These are phyloP conservation scores for Yamadazyma siamensis DNA, from an alignment of 1,139 yeast genomes.

Conservation along the genomic window DNA sequence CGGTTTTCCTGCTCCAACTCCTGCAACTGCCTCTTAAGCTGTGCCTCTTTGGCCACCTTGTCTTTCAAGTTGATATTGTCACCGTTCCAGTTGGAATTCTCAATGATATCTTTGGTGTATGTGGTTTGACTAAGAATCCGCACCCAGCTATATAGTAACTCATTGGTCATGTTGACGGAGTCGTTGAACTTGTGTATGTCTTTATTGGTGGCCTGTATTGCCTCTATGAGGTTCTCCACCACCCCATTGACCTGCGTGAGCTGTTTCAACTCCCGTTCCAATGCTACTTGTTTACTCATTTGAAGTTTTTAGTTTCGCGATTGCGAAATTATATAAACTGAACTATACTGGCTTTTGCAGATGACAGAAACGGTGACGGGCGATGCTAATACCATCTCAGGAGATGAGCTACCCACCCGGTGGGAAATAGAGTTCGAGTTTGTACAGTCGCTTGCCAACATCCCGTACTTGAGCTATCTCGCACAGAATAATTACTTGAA, in stretches of 20 bases:
- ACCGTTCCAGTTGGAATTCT: slow-evolving; percentile 32
- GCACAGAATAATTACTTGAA: slow-evolving; percentile 72
- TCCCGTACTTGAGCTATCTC: slow-evolving; percentile 68
- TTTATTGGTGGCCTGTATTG: slow-evolving; percentile 25
- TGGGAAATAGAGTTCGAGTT: slow-evolving; percentile 85
- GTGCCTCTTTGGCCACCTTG: slow-evolving; percentile 20
- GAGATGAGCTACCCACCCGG: slow-evolving; percentile 52
- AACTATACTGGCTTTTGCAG: background rate
- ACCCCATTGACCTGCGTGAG: slow-evolving; percentile 29
- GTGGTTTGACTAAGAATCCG: slow-evolving; percentile 45
- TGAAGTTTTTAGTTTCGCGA: slow-evolving; percentile 1
- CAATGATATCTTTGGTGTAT: slow-evolving; percentile 36
- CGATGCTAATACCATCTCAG: slow-evolving; percentile 6
- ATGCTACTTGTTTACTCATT: slow-evolving; percentile 27
- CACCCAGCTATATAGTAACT: slow-evolving; percentile 43
- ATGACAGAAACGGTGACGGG: slow-evolving; percentile 4
- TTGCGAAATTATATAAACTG: background rate
- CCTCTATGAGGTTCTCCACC: slow-evolving; percentile 24
- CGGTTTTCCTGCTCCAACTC: slow-evolving; percentile 27
- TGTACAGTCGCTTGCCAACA: slow-evolving; percentile 77
- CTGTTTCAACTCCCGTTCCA: slow-evolving; percentile 37
- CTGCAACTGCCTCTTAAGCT: slow-evolving; percentile 22
- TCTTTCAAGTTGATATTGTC: slow-evolving; percentile 21
- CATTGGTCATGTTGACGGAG: slow-evolving; percentile 34
- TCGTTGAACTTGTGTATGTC: slow-evolving; percentile 30